A percentile compares a stretch with the other conserved stretches of the same genome.
These are phyloP conservation scores for Mycena floridula DNA, from an alignment of 768 basidiomycete genomes.

Conservation along the genomic window DNA sequence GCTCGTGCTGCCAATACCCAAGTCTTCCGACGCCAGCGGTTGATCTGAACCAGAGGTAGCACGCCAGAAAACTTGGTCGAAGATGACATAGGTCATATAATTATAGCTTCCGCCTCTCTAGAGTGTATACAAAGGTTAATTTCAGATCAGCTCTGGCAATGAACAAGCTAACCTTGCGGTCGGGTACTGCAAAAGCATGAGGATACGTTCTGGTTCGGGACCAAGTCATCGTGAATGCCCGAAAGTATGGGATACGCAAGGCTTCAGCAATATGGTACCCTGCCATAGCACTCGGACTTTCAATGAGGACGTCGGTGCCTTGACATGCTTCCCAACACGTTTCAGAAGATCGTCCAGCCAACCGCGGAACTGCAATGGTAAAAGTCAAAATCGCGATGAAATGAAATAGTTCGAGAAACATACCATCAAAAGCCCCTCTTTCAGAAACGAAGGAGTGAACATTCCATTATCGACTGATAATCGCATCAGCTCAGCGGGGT, in stretches of 20 bases:
- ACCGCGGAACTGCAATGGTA: slow-evolving; percentile 39
- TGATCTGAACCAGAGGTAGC: slow-evolving; percentile 60
- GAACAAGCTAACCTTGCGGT: slow-evolving; percentile 60
- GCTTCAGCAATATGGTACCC: slow-evolving; percentile 72
- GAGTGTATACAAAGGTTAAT: slow-evolving; percentile 10
- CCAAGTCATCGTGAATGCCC: slow-evolving; percentile 61
- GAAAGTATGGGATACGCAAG: slow-evolving; percentile 63
- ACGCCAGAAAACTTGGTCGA: slow-evolving; percentile 56
- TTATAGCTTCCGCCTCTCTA: slow-evolving; percentile 97
- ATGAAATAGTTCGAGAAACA: too few relatives aligned
- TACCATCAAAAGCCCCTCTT: slow-evolving; percentile 47
- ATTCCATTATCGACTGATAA: slow-evolving; percentile 50
- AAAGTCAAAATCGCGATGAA: not conserved
- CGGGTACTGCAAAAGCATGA: slow-evolving; percentile 96
- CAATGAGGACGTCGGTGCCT: slow-evolving; percentile 61
- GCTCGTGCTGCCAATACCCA: slow-evolving; percentile 46
- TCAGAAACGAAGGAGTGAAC: slow-evolving; percentile 72
- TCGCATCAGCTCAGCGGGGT: slow-evolving; percentile 66
- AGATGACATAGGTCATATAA: slow-evolving; percentile 70
- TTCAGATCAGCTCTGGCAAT: not conserved
- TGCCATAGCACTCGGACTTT: slow-evolving; percentile 64
- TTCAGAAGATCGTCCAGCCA: slow-evolving; percentile 61
- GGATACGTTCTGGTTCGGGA: slow-evolving; percentile 91
- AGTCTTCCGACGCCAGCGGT: slow-evolving; percentile 53
- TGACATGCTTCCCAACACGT: slow-evolving; percentile 53